Base-by-base conservation (phyloP, 2,329 filamentous ascomycete genomes). In the Diaporthe citri region DNA sequence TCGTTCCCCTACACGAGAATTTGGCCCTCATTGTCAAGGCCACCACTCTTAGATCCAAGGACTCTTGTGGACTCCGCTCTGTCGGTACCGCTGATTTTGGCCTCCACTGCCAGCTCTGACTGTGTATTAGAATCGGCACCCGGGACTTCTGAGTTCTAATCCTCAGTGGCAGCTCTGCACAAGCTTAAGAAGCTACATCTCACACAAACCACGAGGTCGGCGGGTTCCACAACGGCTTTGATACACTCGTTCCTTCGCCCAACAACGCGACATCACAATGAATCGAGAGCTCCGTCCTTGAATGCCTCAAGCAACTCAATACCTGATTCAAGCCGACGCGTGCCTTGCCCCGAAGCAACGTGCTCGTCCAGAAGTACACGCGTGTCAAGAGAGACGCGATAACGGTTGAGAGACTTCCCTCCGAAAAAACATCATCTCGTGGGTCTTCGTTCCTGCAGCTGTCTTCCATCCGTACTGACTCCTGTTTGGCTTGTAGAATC, bases 321-420 rank as follows among this genome's bases (percentile, higher is more conserved):
- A 17, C 36, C 20, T 41, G 1, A 1, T 9, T 28, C 36, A 1
- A 41, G 22, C 22, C 13, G n/a, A 8, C 6, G 2, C 13, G 15
- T 15, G 3, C 57, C 1, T 25, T 34, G 39, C 25, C 15, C n/a
- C 28, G 8, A 17, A 43, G 36, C 57, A 60, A 20, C 17, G 41
- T 20, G 5, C 41, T 20, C 5, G 41, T 15, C 10, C 4, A 36
- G 22, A 36, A 59, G 28, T 4, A 36, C 20, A 17, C 43, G 5
- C 22, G 5, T 6, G 2, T 17, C 28, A 8, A n/a, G 31, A n/a
- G 5, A 36, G n/a, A 6, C 64, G 9, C 8, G 22, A 17, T 28
- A 3, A 20, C 1, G 2, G 7, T 28, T 0, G 6, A 34, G 43
- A 3, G 3, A 2, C 1, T 9, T 3, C 8, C 8, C 2, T n/a